Evolutionary conservation across 1,284 basidiomycete species (phyloP), one percentile per base, ranked within the genome.

Genomic region (Exsudoporus floridanus): DNA sequence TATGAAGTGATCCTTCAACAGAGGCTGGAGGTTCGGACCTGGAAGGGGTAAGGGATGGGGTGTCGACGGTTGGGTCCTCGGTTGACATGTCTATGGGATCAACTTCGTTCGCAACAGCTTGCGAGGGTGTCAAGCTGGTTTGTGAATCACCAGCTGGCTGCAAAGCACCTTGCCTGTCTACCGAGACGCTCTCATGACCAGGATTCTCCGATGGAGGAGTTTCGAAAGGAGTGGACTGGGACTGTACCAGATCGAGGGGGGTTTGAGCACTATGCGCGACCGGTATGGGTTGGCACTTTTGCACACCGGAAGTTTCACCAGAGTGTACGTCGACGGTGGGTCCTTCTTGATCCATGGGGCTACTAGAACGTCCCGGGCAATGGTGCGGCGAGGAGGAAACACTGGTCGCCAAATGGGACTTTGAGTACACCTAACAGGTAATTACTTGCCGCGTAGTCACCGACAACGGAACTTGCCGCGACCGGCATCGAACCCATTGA

Each of bases 381-480:
- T 33, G 42, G 25, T 43, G 27, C 23, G 12, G 31, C 41, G 21
- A 41, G 36, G 14, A 41, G 45, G 48, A 4, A 34, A 43, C n/a
- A n/a, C n/a, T 37, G 18, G 25, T 35, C 35, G 8, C 46, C 27
- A 52, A 16, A 21, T n/a, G 14, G 23, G 43, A 18, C 39, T 14
- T 18, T 38, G n/a, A 14, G 43, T 44, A 40, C 21, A 5, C 38
- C 18, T 18, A 27, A 19, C 14, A 12, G n/a, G 16, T 25, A 10
- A 7, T 3, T 13, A 28, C 25, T 34, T 30, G 14, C 27, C 37
- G 33, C 46, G 30, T 37, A 48, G 49, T 42, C 28, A 38, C 33
- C 30, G 6, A 43, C 41, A 21, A 40, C 65, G 69, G 65, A 56
- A 55, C 49, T 68, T 72, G 64, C 65, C 65, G 66, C 27, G 31